phyloP scores from a whole-genome alignment of 805 yeast genomes.

The Clavispora asparagi region DNA sequence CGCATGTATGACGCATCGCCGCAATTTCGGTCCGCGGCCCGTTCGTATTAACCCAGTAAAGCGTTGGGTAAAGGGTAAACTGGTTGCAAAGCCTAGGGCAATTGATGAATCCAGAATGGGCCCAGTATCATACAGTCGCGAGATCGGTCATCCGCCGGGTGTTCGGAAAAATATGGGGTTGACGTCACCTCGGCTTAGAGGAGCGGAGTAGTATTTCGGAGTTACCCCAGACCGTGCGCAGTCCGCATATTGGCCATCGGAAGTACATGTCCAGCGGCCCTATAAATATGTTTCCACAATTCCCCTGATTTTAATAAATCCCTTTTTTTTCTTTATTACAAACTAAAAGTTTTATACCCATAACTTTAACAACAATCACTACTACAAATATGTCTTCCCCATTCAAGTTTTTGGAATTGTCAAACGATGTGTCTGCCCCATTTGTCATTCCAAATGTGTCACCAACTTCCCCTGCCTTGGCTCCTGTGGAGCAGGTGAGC shows the following conservation, averaged over 20 bases:
- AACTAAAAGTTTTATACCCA: neutral
- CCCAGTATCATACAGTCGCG: neutral
- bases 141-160: neutral
- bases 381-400: constrained; percentile 8
- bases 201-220: constrained; percentile 10
- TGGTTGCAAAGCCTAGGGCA: neutral
- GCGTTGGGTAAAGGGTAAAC: no score
- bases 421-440: constrained; percentile 55
- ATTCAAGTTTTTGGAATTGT: constrained; percentile 46
- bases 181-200: constrained; percentile 14
- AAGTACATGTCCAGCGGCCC: constrained; percentile 14
- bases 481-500: neutral
- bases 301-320: neutral
- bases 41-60: neutral
- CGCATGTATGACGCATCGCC: neutral
- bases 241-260: constrained; percentile 7
- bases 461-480: constrained; percentile 39
- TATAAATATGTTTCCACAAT: constrained; percentile 5
- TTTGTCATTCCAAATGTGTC: constrained; percentile 61
- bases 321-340: neutral
- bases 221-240: constrained; percentile 8
- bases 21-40: neutral
- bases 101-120: neutral
- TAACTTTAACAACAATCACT: neutral
- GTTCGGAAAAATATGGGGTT: neutral